phyloP scores from a whole-genome alignment of 2,329 filamentous ascomycete species.

The Ophiostoma piceae region DNA sequence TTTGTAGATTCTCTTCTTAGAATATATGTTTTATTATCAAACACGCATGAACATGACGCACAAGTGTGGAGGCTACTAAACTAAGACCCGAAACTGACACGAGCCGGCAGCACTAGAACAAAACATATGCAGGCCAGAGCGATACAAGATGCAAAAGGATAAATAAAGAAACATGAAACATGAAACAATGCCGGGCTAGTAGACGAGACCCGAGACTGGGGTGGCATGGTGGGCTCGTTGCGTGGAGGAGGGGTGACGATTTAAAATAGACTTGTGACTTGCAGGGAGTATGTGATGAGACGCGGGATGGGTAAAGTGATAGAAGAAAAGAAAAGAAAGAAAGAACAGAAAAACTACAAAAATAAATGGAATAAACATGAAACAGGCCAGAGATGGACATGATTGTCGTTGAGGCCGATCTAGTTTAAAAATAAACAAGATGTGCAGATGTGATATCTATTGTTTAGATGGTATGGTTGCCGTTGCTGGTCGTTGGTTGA shows the following conservation, averaged over 20 bases:
- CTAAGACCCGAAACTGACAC: neutral
- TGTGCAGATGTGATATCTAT: neutral
- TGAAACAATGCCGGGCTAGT: constrained; percentile 3
- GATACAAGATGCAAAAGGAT: neutral
- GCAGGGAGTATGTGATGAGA: constrained; percentile 1
- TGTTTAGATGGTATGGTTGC: neutral
- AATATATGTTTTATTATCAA: neutral
- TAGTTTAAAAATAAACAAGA: neutral
- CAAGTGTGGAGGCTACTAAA: neutral
- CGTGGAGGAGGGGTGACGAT: constrained; percentile 1
- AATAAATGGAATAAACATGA: neutral
- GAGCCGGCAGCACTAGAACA: constrained; percentile 6
- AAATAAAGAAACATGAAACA: constrained; percentile 7
- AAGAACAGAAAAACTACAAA: neutral
- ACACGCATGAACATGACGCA: constrained; percentile 1
- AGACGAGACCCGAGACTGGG: constrained; percentile 2
- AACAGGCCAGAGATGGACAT: neutral
- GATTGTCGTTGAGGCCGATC: neutral
- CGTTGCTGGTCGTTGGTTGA: too few species aligned
- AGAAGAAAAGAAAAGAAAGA: neutral
- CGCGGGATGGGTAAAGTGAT: neutral
- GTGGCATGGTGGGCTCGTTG: neutral
- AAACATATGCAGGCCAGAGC: neutral
- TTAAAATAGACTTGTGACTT: neutral
- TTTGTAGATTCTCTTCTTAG: neutral